phyloP scores from a whole-genome alignment of 228 moss, liverwort and hornwort genomes.

The Sphagnum magellanicum region DNA sequence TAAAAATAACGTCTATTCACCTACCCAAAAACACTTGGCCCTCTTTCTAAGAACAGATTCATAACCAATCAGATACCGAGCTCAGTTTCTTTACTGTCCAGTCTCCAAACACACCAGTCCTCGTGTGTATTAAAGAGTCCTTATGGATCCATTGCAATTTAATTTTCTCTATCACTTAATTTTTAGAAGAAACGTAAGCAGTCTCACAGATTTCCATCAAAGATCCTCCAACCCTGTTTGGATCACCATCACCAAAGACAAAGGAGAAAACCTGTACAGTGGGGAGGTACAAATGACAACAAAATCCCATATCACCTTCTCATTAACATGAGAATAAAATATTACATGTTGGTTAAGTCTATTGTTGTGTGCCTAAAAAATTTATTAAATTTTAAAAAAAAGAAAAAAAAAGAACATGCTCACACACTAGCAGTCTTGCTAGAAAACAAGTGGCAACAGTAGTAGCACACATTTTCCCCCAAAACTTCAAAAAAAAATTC shows the following conservation, averaged over 20 bases:
- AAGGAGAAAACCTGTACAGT: constrained; percentile 75
- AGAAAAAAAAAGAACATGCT: too few species aligned
- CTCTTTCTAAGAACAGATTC: neutral
- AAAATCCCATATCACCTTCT: neutral
- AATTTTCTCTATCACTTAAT: too few species aligned
- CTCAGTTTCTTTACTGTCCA: too few species aligned
- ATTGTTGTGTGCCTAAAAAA: too few species aligned
- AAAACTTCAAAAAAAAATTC: too few species aligned
- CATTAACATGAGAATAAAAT: neutral
- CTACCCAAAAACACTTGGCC: too few species aligned
- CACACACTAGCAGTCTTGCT: neutral
- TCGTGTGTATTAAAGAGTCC: too few species aligned
- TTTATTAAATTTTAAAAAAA: too few species aligned
- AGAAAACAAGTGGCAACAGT: neutral
- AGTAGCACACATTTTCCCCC: too few species aligned
- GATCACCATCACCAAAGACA: constrained; percentile 93
- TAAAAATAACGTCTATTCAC: too few species aligned
- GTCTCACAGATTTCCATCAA: constrained; percentile 80
- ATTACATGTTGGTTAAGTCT: neutral
- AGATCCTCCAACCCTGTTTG: constrained; percentile 71
- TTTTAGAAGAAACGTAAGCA: neutral
- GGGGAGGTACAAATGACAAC: neutral
- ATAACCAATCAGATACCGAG: neutral
- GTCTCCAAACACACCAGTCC: too few species aligned
- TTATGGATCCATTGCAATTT: too few species aligned